phyloP scores from a whole-genome alignment of 1,284 basidiomycete species.

The Moniliophthora roreri region DNA sequence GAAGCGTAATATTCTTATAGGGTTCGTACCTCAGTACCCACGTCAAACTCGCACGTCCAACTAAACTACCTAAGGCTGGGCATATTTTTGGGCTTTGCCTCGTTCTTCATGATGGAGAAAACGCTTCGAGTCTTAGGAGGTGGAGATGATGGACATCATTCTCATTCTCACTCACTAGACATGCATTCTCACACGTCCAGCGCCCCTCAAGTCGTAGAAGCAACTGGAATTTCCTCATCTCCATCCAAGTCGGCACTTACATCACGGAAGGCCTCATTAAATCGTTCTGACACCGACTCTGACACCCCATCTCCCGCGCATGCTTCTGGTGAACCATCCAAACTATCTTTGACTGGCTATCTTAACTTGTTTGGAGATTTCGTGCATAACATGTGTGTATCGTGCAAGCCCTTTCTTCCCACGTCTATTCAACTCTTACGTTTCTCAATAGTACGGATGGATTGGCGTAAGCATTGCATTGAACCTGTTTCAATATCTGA shows the following conservation, averaged over 20 bases:
- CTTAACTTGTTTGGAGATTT: conserved; percentile 91
- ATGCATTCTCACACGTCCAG: conserved; percentile 38
- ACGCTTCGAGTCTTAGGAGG: conserved; percentile 77
- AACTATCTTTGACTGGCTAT: conserved; percentile 85
- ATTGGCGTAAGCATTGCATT: conserved; percentile 59
- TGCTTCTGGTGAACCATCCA: conserved; percentile 55
- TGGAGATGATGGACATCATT: conserved; percentile 60
- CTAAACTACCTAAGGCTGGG: conserved; percentile 51
- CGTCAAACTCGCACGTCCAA: conserved; percentile 11
- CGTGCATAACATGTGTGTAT: conserved; percentile 78
- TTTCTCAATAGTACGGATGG: conserved; percentile 69
- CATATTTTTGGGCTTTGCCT: conserved; percentile 82
- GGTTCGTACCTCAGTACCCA: conserved; percentile 42
- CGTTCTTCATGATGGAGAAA: conserved; percentile 92
- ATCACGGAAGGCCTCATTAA: background rate
- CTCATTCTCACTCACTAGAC: conserved; percentile 41
- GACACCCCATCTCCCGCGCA: conserved; percentile 21
- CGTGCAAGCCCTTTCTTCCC: conserved; percentile 16
- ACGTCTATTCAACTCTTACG: conserved; percentile 19
- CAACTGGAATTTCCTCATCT: conserved; percentile 29
- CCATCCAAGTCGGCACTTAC: conserved; percentile 18
- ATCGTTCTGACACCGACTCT: conserved; percentile 19
- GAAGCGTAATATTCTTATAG: conserved; percentile 86
- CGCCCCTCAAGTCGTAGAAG: conserved; percentile 27
- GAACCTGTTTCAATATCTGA: conserved; percentile 10